Evolutionary conservation across 2,329 filamentous ascomycete species (phyloP), one percentile per base, ranked within the genome.

Genomic region (Blumeria hordei): DNA sequence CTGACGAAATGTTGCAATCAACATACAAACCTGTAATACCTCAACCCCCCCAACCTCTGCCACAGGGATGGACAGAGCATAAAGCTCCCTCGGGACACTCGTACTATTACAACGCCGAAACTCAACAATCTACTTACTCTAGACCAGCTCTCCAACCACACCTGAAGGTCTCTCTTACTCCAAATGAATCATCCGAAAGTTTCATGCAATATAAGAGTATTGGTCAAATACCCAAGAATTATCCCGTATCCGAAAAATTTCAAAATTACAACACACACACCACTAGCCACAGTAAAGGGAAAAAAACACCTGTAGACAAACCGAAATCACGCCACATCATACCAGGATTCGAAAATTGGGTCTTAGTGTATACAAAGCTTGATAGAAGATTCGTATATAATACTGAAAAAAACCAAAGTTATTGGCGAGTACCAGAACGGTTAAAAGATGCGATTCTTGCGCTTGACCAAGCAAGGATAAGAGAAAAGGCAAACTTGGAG

Each of bases 351-450:
- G 81, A 84, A 61, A 85, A 88, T 14, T 98, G 92, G 92, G 69
- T 94, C 0, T 71, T 98, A 3, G 86, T 98, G n/a, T 85, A 83
- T 65, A 98, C 92, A 0, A 95, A 87, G 65, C 80, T 90, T 58
- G 85, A 86, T 21, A 75, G 92, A 56, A 77, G 88, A 54, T 98
- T 98, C 64, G 88, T 88, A 2, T 85, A 94, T 70, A 94, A 98
- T 61, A 77, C 81, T 0, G 75, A 76, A 55, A 94, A 90, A 60
- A 85, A 90, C 39, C 76, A 88, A 60, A 96, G 88, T 67, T 88
- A 88, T 67, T 98, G 93, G 92, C 87, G 87, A 63, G 92, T 95
- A 62, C 92, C 92, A 0, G 78, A 86, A 55, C 82, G 92, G 65
- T 74, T 98, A 37, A 81, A 88, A 74, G 80, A 83, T 57, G 87